Conservation (phyloP, 345 rosid genomes). For the Gossypium ekmanianum region DNA sequence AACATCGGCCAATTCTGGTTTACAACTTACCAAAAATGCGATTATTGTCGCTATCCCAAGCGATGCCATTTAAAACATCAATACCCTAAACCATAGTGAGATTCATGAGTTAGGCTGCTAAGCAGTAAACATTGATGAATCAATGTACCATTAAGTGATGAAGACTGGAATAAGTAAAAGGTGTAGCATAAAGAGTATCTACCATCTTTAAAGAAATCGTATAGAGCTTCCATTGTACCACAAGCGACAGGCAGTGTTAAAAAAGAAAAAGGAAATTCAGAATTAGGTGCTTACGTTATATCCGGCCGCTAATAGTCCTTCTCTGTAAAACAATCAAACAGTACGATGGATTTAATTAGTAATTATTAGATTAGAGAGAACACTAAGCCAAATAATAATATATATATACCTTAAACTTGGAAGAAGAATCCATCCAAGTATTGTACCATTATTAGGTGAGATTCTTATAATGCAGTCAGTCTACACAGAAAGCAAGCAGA, state of each 20-base stretch:
- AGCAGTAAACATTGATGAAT: neutral
- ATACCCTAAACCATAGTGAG: constrained; percentile 39
- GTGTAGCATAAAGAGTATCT: neutral
- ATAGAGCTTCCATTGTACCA: neutral
- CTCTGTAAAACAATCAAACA: constrained; percentile 32
- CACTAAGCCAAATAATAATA: neutral
- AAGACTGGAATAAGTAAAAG: neutral
- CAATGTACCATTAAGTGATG: neutral
- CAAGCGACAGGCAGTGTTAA: neutral
- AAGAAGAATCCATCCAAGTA: constrained; percentile 87
- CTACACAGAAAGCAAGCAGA: constrained; percentile 33
- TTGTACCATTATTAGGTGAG: constrained; percentile 55
- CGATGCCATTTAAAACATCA: constrained; percentile 95
- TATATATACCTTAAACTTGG: constrained; percentile 56
- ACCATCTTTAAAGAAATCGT: neutral
- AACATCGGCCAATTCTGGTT: neutral
- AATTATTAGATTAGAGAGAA: neutral
- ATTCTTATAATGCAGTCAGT: constrained; percentile 91
- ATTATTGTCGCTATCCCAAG: constrained; percentile 65
- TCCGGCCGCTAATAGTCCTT: constrained; percentile 59
- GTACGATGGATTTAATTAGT: neutral
- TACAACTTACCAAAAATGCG: constrained; percentile 63
- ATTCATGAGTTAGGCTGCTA: neutral
- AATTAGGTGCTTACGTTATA: constrained; percentile 39
- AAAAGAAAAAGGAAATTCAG: neutral